Evolutionary conservation across 2,329 filamentous ascomycete species (phyloP).

Genomic region (Knoxdaviesia capensis): DNA sequence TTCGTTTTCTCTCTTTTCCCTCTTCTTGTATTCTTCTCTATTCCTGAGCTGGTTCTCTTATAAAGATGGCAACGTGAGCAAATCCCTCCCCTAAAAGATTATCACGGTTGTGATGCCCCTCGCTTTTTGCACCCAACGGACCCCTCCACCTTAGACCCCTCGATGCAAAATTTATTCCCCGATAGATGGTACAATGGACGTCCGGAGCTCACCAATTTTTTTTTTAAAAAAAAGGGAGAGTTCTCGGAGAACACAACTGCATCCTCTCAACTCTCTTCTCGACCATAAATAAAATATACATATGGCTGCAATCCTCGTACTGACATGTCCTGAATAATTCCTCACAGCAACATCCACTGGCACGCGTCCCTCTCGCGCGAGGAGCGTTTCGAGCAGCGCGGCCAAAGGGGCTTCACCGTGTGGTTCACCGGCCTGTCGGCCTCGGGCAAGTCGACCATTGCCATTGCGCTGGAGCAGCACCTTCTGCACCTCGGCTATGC

Average conservation of each 20-base stretch:
- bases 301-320: conserved; percentile 1
- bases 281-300: conserved; percentile 2
- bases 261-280: conserved; percentile 6
- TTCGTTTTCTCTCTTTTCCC: neutral
- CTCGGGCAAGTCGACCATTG: conserved; percentile 92
- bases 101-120: neutral
- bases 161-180: too few species aligned
- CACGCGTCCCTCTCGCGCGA: conserved; percentile 60
- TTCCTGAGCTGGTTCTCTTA: too few species aligned
- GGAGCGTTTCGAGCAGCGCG: conserved; percentile 55
- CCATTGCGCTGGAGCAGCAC: conserved; percentile 91
- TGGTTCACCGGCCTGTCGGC: conserved; percentile 96
- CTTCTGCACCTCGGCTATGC: conserved; percentile 67
- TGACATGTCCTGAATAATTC: neutral
- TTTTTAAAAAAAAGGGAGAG: too few species aligned
- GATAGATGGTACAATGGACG: neutral
- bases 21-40: too few species aligned
- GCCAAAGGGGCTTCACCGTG: conserved; percentile 81
- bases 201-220: conserved; percentile 6
- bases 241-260: too few species aligned
- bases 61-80: conserved; percentile 12
- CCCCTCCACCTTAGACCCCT: neutral
- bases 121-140: conserved; percentile 3
- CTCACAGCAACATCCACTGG: conserved; percentile 69
- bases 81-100: neutral